These are phyloP conservation scores for Rubia balearica DNA, from an alignment of 305 asterid genomes.

Conservation along the genomic window DNA sequence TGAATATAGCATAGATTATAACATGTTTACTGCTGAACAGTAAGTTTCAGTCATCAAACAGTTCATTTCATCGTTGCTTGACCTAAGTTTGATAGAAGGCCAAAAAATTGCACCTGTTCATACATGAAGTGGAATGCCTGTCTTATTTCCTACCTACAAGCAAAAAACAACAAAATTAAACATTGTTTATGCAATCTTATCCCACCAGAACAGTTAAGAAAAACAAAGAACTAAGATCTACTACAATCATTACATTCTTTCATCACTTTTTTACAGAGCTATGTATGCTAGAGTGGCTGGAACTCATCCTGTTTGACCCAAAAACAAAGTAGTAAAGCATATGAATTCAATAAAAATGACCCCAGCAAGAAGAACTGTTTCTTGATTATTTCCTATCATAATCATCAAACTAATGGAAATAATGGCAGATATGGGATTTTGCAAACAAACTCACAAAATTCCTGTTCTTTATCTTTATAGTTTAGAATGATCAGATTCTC, in stretches of 20 bases:
- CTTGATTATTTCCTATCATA: background rate
- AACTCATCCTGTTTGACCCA: conserved; percentile 9
- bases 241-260: background rate
- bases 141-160: conserved; percentile 28
- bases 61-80: background rate
- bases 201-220: background rate
- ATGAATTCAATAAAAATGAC: background rate
- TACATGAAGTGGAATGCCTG: conserved; percentile 51
- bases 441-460: background rate
- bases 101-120: conserved; percentile 32
- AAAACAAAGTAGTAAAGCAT: background rate
- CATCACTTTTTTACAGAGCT: background rate
- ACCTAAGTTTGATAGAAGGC: background rate
- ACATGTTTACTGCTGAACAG: background rate
- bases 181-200: background rate
- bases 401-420: too few species aligned
- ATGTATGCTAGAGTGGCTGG: background rate
- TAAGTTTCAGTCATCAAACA: background rate
- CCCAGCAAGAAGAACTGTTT: background rate
- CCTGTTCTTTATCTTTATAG: background rate
- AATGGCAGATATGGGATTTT: background rate
- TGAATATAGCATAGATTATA: background rate
- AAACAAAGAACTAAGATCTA: background rate
- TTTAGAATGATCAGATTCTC: background rate
- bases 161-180: conserved; percentile 11